phyloP scores from a whole-genome alignment of 768 basidiomycete species.

The Coprinopsis strossmayeri region DNA sequence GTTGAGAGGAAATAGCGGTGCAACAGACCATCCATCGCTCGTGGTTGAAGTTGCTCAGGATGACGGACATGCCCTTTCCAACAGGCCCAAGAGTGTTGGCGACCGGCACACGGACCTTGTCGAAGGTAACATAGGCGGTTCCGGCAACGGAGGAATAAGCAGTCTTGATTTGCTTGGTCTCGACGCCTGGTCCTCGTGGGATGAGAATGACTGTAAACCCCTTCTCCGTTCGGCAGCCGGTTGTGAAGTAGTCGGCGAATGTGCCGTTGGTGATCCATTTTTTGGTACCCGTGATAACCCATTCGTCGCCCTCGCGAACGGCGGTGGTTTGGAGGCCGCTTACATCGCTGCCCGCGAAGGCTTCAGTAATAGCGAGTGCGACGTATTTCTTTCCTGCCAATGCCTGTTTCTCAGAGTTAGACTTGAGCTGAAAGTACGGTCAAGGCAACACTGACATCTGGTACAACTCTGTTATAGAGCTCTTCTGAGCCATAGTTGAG shows the following conservation, averaged over 20 bases:
- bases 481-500: slow-evolving; percentile 83
- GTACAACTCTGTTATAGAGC: slow-evolving; percentile 61
- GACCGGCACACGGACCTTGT: slow-evolving; percentile 76
- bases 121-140: slow-evolving; percentile 80
- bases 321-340: slow-evolving; percentile 82
- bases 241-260: slow-evolving; percentile 82
- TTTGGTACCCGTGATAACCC: slow-evolving; percentile 90
- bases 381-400: slow-evolving; percentile 78
- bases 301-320: slow-evolving; percentile 75
- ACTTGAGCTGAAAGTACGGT: not conserved
- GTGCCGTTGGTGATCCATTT: slow-evolving; percentile 95
- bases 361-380: slow-evolving; percentile 87
- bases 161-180: slow-evolving; percentile 88
- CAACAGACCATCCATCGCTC: slow-evolving; percentile 85
- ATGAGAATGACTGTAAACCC: slow-evolving; percentile 76
- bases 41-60: slow-evolving; percentile 84
- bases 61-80: slow-evolving; percentile 77
- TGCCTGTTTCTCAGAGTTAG: slow-evolving; percentile 20
- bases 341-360: slow-evolving; percentile 88
- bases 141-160: slow-evolving; percentile 90
- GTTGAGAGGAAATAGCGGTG: slow-evolving; percentile 67
- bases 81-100: slow-evolving; percentile 84
- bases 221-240: slow-evolving; percentile 67
- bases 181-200: slow-evolving; percentile 62
- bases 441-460: slow-evolving; percentile 42